Evolutionary conservation across 345 rosid genomes (phyloP), one percentile per base, ranked within the genome.

Genomic region (Abelmoschus esculentus): DNA sequence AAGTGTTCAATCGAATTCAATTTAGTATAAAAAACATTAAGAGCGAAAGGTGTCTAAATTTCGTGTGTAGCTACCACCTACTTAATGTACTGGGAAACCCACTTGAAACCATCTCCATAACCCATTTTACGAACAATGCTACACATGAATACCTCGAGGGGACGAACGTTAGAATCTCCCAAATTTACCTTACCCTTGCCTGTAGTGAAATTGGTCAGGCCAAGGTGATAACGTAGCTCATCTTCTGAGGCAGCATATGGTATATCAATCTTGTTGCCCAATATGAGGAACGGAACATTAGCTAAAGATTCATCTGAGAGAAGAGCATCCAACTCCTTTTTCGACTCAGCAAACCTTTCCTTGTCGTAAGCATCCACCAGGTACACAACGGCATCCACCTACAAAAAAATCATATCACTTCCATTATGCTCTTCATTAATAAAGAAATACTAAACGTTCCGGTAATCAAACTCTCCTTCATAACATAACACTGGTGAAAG

Each of bases 71-170:
- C 64, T 67, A 47, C n/a, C 73, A n/a, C n/a, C n/a, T 77, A 86
- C 79, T 88, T 82, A 72, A 88, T 88, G 75, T 87, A 87, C 55
- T 87, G 90, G 73, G 92, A 87, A 3, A 87, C 71, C 92, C 92
- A 87, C 80, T 84, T 87, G 78, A 86, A 87, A 18, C 92, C 92
- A 9, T 87, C 92, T 32, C 92, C 90, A 2, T 86, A 87, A 12
- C 92, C 92, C 92, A 87, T 85, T 75, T 87, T 87, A 34, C 88
- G n/a, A n/a, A n/a, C n/a, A n/a, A n/a, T n/a, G n/a, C n/a, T n/a
- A n/a, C n/a, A n/a, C n/a, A n/a, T n/a, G 87, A 69, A 85, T 6
- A 87, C 88, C 79, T 87, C 90, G 10, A 87, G 85, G 6, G 92
- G 88, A 0, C 88, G 92, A 57, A 85, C 83, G 34, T 74, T 79